phyloP scores from a whole-genome alignment of 192 early-diverging fungal species.

The Mortierella alpina region DNA sequence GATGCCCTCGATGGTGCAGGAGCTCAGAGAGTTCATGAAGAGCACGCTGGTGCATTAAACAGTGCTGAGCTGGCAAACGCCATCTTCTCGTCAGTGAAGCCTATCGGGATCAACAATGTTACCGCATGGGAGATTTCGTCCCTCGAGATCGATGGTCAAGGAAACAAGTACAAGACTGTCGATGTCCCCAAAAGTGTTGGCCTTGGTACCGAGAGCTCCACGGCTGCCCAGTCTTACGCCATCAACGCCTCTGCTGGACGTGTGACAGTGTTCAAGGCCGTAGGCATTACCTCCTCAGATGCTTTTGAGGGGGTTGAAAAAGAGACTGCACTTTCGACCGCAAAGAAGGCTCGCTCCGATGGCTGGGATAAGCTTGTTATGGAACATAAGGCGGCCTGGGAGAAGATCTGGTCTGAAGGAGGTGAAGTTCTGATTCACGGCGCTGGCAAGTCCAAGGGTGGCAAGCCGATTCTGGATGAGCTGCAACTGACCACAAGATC shows the following conservation, averaged over 20 bases:
- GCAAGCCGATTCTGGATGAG: constrained; percentile 18
- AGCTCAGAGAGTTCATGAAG: constrained; percentile 41
- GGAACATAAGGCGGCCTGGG: constrained; percentile 43
- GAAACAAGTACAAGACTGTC: constrained; percentile 3
- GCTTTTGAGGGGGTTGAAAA: constrained; percentile 32
- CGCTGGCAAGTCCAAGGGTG: constrained; percentile 19
- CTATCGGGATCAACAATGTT: constrained; percentile 30
- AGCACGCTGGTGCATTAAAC: constrained; percentile 32
- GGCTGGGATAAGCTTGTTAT: constrained; percentile 37
- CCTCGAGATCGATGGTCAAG: constrained; percentile 7
- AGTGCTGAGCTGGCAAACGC: constrained; percentile 22
- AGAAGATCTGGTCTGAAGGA: constrained; percentile 37
- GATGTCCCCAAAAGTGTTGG: constrained; percentile 36
- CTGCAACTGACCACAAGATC: constrained; percentile 35
- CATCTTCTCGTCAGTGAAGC: constrained; percentile 42
- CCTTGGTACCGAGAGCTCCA: constrained; percentile 26
- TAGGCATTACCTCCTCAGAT: constrained; percentile 51
- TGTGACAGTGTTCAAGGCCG: constrained; percentile 36
- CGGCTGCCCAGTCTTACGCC: constrained; percentile 35
- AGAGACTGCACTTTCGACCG: constrained; percentile 30
- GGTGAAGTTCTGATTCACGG: constrained; percentile 46
- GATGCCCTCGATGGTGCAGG: constrained; percentile 49
- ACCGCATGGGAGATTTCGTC: constrained; percentile 53
- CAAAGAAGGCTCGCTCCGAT: constrained; percentile 20
- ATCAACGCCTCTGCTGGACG: constrained; percentile 11